Conservation (phyloP, 345 rosid genomes). For the Diplotaxis tenuifolia region DNA sequence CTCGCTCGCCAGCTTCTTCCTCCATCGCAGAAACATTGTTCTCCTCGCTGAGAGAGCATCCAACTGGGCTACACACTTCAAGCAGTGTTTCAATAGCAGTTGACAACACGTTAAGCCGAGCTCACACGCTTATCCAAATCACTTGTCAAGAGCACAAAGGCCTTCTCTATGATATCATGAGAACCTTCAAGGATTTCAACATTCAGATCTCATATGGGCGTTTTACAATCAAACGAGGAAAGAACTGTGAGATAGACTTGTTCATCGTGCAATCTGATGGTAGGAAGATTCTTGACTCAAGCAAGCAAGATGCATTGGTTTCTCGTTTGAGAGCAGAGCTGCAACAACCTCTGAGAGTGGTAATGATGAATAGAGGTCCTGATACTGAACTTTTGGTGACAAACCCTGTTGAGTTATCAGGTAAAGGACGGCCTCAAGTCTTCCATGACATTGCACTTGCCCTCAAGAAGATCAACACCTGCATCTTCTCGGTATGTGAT, state of each 20-base stretch:
- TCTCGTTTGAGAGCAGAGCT: slow-evolving; percentile 70
- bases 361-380: slow-evolving; percentile 76
- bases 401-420: slow-evolving; percentile 88
- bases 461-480: slow-evolving; percentile 62
- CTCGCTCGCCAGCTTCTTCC: slow-evolving; percentile 60
- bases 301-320: slow-evolving; percentile 65
- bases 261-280: slow-evolving; percentile 85
- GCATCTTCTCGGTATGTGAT: slow-evolving; percentile 77
- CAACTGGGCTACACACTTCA: slow-evolving; percentile 40
- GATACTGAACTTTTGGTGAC: slow-evolving; percentile 88
- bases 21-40: slow-evolving; percentile 66
- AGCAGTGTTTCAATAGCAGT: slow-evolving; percentile 53
- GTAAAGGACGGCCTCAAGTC: slow-evolving; percentile 95
- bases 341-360: slow-evolving; percentile 78
- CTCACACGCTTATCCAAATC: slow-evolving; percentile 85
- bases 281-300: slow-evolving; percentile 75
- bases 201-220: slow-evolving; percentile 97
- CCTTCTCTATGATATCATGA: slow-evolving; percentile 86
- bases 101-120: slow-evolving; percentile 81
- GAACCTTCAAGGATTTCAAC: slow-evolving; percentile 91
- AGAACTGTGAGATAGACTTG: slow-evolving; percentile 80
- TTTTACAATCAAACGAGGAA: slow-evolving; percentile 53
- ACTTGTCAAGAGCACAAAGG: slow-evolving; percentile 89
- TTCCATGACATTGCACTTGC: slow-evolving; percentile 83
- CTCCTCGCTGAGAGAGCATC: slow-evolving; percentile 40